phyloP scores from a whole-genome alignment of 148 eudicot species.

The Rhododendron simsii region DNA sequence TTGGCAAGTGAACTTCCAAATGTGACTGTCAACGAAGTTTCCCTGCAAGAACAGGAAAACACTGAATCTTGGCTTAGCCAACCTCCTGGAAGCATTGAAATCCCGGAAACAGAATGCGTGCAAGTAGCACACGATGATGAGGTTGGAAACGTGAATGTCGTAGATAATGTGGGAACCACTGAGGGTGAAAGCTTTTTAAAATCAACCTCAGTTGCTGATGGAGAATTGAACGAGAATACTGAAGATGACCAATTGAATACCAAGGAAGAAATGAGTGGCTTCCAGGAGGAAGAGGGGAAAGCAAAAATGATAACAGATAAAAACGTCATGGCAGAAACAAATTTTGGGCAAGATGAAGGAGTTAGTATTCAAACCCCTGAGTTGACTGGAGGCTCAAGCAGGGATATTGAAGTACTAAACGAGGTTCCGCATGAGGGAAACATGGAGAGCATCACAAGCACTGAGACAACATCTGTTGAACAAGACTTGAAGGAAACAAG shows the following conservation, averaged over 20 bases:
- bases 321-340: not conserved
- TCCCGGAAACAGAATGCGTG: constrained; percentile 11
- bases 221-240: not conserved
- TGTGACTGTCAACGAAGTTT: constrained; percentile 2
- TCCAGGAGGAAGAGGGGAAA: constrained; percentile 1
- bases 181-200: constrained; percentile 32
- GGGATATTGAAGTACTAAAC: not conserved
- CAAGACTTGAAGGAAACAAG: constrained; percentile 4
- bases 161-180: constrained; percentile 13
- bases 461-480: constrained; percentile 4
- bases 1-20: not conserved
- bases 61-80: constrained; percentile 14
- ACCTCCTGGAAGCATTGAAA: constrained; percentile 7
- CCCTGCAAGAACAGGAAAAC: not conserved
- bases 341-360: not conserved
- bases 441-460: not conserved
- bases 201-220: constrained; percentile 22
- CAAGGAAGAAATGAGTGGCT: constrained; percentile 2
- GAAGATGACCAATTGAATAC: constrained; percentile 11
- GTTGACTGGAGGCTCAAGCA: not conserved
- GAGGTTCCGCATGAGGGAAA: not conserved
- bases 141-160: not conserved
- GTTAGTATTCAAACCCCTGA: not conserved
- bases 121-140: not conserved
- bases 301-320: not conserved